Base-by-base conservation (phyloP, 495 filamentous ascomycete genomes). In the Viridothelium virens region DNA sequence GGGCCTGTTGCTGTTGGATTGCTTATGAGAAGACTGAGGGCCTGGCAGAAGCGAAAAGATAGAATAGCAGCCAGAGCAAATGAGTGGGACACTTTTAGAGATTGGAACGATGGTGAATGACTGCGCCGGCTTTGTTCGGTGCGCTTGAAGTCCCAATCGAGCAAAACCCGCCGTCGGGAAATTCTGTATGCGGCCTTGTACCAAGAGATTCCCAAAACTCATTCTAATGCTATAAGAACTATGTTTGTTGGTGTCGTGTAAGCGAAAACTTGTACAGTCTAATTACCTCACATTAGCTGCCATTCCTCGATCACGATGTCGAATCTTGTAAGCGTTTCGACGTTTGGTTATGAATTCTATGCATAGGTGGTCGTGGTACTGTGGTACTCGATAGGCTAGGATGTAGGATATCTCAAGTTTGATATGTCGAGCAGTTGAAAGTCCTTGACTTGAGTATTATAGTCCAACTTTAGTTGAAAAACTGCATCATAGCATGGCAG, bases 1-100 rank as follows among this genome's bases (percentile, higher is more conserved):
- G 89, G 89, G 0, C 89, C 90, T 0, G 72, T 91, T 1, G 78
- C 78, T 4, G 87, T 91, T 2, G 90, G 90, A 0, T 63, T 86
- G 11, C 74, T 89, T 0, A 81, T 90, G 1, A 75, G 70, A 50
- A 71, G 82, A 46, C 78, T 84, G 31, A 79, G 75, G 69, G 75
- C 62, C 39, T 61, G 73, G 62, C 67, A 69, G 66, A 63, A 50
- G 67, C 68, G n/a, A 53, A 71, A 18, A 53, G 5, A 25, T 53
- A n/a, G 11, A n/a, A 53, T 9, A 25, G n/a, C n/a, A 53, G 48
- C n/a, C 16, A 18, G 12, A 53, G 48, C 5, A 53, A n/a, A 18
- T 53, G 48, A 5, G 9, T 53, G 48, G 48, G 48, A 53, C 48
- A 25, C 16, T n/a, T 18, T 53, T 53, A 53, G 48, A 25, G n/a